Evolutionary conservation across 495 filamentous ascomycete genomes (phyloP), one percentile per base, ranked within the genome.

Genomic region (Tetracladium marchalianum): DNA sequence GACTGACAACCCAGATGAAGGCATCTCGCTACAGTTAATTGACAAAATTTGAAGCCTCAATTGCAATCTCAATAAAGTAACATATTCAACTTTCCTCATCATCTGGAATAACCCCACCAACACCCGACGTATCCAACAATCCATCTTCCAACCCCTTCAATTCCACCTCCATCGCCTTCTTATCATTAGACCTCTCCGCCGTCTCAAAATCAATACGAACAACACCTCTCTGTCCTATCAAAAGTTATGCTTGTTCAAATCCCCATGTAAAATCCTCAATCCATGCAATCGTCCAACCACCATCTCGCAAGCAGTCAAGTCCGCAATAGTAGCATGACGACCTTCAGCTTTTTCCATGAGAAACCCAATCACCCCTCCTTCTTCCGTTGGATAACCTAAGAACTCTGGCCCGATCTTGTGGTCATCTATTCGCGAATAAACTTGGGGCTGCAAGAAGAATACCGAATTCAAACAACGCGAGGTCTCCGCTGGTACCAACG

Each of bases 301-400:
- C 31, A 53, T 49, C 50, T 57, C 15, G 47, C 56, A 65, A 12
- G 46, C 41, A 24, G 43, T 13, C 17, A 65, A 39, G 49, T 63
- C 60, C 47, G 49, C 22, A 31, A 62, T 57, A 11, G 24, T 46
- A 18, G 62, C 59, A 44, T 48, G 44, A 19, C 48, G 53, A 34
- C 61, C 61, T 47, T 53, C 45, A 43, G 50, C 22, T 1, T 53
- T 10, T 52, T 70, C 65, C 49, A 72, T 55, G 11, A 69, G 48
- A 41, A 72, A 62, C 24, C 65, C 65, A 52, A 72, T 69, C 13
- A 69, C 66, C 17, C 66, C 51, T 11, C 55, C 62, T 22, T 66
- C 22, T 52, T 72, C 65, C 24, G 56, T 66, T 13, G 69, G 40
- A 34, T 70, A 57, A 11, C 60, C 62, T 11, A 70, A 47, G 47